phyloP scores from a whole-genome alignment of 2,329 filamentous ascomycete species.

The Colletotrichum orchidophilum region DNA sequence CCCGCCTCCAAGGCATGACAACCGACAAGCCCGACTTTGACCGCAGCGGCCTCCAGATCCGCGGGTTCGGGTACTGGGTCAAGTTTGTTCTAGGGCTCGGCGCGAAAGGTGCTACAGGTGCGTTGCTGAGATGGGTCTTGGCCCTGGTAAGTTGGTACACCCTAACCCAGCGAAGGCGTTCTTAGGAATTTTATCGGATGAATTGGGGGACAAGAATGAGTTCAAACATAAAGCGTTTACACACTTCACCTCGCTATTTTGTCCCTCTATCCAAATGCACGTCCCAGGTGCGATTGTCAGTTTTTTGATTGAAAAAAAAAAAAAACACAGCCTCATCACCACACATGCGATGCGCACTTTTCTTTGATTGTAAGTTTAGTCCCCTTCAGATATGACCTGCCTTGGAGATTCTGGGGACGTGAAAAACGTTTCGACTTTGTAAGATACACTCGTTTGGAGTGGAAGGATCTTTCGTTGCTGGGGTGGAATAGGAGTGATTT shows the following conservation, averaged over 20 bases:
- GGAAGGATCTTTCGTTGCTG: neutral
- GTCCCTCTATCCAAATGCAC: neutral
- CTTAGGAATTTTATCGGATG: constrained; percentile 42
- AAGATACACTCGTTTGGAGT: constrained; percentile 24
- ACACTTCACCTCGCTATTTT: neutral
- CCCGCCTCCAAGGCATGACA: constrained; percentile 54
- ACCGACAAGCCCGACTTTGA: constrained; percentile 67
- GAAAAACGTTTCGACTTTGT: constrained; percentile 1
- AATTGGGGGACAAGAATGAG: neutral
- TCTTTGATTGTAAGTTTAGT: constrained; percentile 17
- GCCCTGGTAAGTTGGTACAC: constrained; percentile 46
- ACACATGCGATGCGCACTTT: neutral
- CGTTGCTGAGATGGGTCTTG: constrained; percentile 61
- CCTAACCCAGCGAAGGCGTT: constrained; percentile 45
- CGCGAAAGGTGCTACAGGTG: constrained; percentile 57
- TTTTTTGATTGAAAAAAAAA: neutral
- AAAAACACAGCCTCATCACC: neutral
- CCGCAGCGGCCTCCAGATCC: constrained; percentile 63
- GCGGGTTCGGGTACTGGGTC: constrained; percentile 64
- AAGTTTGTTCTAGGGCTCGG: constrained; percentile 62
- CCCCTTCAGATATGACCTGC: neutral
- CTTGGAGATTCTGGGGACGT: neutral
- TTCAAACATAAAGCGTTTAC: neutral
- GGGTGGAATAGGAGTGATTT: neutral
- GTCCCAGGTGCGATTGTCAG: neutral